These are phyloP conservation scores for Cryptosporidium ryanae DNA, from an alignment of 169 alveolate genomes.

Conservation along the genomic window DNA sequence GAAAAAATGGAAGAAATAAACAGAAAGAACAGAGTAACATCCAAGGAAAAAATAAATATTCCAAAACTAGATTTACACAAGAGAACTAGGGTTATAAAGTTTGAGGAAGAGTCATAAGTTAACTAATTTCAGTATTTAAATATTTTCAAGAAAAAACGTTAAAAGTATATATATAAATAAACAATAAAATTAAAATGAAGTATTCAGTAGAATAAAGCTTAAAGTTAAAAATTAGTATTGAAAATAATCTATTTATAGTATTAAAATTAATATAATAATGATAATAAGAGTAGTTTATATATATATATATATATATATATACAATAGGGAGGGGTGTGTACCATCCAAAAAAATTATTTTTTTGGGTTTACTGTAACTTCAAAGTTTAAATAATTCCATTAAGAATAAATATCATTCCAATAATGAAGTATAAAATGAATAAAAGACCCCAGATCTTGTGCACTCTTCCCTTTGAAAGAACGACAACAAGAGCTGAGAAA, in stretches of 20 bases:
- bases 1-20: background rate
- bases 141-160: too few species aligned
- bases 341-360: too few species aligned
- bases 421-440: conserved; percentile 36
- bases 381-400: conserved; percentile 7
- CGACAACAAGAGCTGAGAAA: conserved; percentile 59
- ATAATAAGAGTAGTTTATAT: too few species aligned
- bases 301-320: too few species aligned
- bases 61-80: background rate
- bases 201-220: too few species aligned
- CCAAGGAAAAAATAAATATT: background rate
- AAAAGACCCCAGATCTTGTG: conserved; percentile 58
- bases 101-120: conserved; percentile 13
- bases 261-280: too few species aligned
- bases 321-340: too few species aligned
- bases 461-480: conserved; percentile 72
- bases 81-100: conserved; percentile 21
- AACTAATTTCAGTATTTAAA: background rate
- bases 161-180: too few species aligned
- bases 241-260: too few species aligned
- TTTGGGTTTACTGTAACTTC: background rate
- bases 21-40: background rate
- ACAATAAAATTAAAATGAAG: too few species aligned
- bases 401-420: conserved; percentile 56
- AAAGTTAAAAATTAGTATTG: too few species aligned